Percentiles rank a stretch among this genome's conserved stretches.
Conservation (phyloP, 2,329 filamentous ascomycete genomes). For the Trichothecium sympodiale region DNA sequence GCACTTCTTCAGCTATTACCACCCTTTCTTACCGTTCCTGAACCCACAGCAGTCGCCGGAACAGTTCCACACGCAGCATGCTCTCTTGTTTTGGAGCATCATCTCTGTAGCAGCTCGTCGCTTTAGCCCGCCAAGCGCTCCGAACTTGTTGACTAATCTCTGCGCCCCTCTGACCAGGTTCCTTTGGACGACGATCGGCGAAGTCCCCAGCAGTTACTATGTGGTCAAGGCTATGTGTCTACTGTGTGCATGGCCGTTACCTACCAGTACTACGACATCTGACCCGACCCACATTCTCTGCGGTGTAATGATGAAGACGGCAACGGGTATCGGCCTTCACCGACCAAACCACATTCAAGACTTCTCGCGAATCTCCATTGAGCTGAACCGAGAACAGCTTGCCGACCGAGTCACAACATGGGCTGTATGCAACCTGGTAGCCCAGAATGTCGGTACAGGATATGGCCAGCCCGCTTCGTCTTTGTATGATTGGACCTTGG, state of each 20-base stretch:
- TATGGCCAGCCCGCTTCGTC: slow-evolving; percentile 74
- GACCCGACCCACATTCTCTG: slow-evolving; percentile 75
- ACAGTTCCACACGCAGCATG: slow-evolving; percentile 64
- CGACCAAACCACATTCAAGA: slow-evolving; percentile 74
- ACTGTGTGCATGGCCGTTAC: slow-evolving; percentile 71
- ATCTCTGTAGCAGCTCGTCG: slow-evolving; percentile 65
- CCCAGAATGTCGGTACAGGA: slow-evolving; percentile 71
- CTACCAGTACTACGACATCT: slow-evolving; percentile 68
- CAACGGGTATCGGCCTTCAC: slow-evolving; percentile 73
- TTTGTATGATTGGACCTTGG: slow-evolving; percentile 65
- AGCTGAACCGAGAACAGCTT: slow-evolving; percentile 68
- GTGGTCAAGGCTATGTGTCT: slow-evolving; percentile 74
- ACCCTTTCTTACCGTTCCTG: slow-evolving; percentile 68
- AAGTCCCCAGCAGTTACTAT: slow-evolving; percentile 68
- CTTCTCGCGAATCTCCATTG: slow-evolving; percentile 64
- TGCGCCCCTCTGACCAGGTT: slow-evolving; percentile 58
- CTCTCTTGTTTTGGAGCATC: slow-evolving; percentile 78
- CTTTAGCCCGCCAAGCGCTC: slow-evolving; percentile 44
- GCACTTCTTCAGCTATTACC: slow-evolving; percentile 66
- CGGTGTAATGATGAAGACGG: slow-evolving; percentile 79
- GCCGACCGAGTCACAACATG: slow-evolving; percentile 70
- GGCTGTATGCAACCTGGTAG: slow-evolving; percentile 78
- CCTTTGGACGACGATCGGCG: slow-evolving; percentile 66
- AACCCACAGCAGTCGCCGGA: slow-evolving; percentile 57
- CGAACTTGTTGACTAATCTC: slow-evolving; percentile 54